Evolutionary conservation across 2,329 filamentous ascomycete species (phyloP), one percentile per base, ranked within the genome.

Genomic region (Elsinoe ampelina): DNA sequence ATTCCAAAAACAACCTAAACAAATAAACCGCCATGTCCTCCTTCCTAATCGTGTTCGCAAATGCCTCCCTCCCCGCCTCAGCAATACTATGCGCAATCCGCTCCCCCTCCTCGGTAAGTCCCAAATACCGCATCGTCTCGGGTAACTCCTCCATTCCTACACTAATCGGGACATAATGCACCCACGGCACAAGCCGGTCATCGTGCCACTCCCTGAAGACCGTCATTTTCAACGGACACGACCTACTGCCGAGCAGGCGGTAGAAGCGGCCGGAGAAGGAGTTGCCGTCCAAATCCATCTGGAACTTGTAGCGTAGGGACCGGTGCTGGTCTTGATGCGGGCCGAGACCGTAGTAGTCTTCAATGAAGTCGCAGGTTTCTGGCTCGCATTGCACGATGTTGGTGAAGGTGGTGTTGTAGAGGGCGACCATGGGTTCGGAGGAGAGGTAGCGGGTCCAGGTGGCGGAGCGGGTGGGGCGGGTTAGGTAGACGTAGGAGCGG

Each of bases 1-100:
- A 91, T 72, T 91, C 87, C 13, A 91, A 71, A 60, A 91, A 69
- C 58, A 91, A 67, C 41, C 87, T 74, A 65, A 89, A 90, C 63
- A 89, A 74, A 65, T 91, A 91, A 2, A 88, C 78, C 66, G 89
- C 84, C 78, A 84, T 86, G 39, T 63, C 60, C 11, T 57, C 55
- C 22, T 30, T 51, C 26, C 61, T 51, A 13, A 64, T 41, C 5
- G 57, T 38, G 20, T 56, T 61, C 1, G 20, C 32, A 15, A 50
- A 43, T 61, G 60, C 61, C 34, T 59, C 58, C 32, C 57, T 36
- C 2, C 60, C 61, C 7, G 36, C 45, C 54, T 54, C 50, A 8
- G 62, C 63, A 17, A 63, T 34, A 13, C 55, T 26, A 19, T 38
- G 54, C 10, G 60, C 62, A 34, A 59, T 42, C 36, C 45, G 13